phyloP scores from a whole-genome alignment of 345 rosid genomes.

The Lenwebbia sp. region DNA sequence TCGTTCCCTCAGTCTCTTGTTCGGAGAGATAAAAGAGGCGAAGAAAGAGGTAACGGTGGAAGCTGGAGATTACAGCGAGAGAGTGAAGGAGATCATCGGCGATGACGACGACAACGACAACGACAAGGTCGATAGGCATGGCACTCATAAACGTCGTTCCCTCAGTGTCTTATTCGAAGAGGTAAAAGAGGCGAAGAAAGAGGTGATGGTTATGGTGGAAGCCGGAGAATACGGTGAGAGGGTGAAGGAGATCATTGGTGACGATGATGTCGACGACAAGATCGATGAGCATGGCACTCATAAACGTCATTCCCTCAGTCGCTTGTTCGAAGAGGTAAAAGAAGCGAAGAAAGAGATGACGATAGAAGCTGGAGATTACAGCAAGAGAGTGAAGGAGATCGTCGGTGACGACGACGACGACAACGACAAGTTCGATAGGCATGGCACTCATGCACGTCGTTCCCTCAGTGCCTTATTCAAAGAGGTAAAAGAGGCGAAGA shows the following conservation, averaged over 20 bases:
- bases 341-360: background rate
- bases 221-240: conserved; percentile 10
- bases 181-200: background rate
- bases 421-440: background rate
- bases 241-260: conserved; percentile 1
- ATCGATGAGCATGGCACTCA: background rate
- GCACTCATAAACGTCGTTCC: too few species aligned
- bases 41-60: conserved; percentile 1
- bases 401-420: background rate
- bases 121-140: background rate
- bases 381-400: background rate
- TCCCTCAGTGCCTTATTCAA: background rate
- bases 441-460: background rate
- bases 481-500: background rate
- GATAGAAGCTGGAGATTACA: background rate
- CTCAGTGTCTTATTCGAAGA: too few species aligned
- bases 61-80: conserved; percentile 14
- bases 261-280: background rate
- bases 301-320: background rate
- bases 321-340: background rate
- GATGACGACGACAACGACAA: background rate
- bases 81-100: conserved; percentile 1
- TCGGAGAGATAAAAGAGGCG: background rate
- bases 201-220: background rate
- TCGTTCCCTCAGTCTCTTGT: background rate